phyloP scores from a whole-genome alignment of 306 rosid genomes.

The Cucumis cinereus region DNA sequence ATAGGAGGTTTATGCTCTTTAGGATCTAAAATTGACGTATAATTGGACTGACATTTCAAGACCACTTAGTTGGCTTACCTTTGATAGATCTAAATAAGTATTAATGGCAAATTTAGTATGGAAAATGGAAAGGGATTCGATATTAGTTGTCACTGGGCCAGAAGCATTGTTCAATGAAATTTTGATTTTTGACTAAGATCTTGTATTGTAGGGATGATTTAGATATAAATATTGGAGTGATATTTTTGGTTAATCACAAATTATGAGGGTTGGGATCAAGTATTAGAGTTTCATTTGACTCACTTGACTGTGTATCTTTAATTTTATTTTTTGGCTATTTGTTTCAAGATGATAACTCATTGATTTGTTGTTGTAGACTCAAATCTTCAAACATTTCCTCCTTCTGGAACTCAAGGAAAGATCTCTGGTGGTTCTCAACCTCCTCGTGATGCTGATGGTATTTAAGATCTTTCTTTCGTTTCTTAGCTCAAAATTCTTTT shows the following conservation, averaged over 20 bases:
- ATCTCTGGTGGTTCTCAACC: conserved; percentile 59
- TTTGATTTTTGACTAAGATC: not conserved
- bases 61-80: not conserved
- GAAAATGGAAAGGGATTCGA: not conserved
- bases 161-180: not conserved
- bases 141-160: not conserved
- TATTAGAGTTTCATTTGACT: not conserved
- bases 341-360: not conserved
- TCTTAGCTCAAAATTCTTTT: not conserved
- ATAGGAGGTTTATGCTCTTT: not conserved
- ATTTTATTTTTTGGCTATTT: not conserved
- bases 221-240: not conserved
- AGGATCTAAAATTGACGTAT: not conserved
- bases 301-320: not conserved
- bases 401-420: conserved; percentile 67
- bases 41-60: not conserved
- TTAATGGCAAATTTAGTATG: not conserved
- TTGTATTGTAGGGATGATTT: not conserved
- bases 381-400: conserved; percentile 89
- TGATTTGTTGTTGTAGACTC: conserved; percentile 42
- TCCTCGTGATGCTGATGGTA: conserved; percentile 91
- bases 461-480: not conserved
- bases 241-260: not conserved
- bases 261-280: not conserved
- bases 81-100: not conserved